Evolutionary conservation across 2,329 filamentous ascomycete species (phyloP).

Genomic region (Fusarium clavum): DNA sequence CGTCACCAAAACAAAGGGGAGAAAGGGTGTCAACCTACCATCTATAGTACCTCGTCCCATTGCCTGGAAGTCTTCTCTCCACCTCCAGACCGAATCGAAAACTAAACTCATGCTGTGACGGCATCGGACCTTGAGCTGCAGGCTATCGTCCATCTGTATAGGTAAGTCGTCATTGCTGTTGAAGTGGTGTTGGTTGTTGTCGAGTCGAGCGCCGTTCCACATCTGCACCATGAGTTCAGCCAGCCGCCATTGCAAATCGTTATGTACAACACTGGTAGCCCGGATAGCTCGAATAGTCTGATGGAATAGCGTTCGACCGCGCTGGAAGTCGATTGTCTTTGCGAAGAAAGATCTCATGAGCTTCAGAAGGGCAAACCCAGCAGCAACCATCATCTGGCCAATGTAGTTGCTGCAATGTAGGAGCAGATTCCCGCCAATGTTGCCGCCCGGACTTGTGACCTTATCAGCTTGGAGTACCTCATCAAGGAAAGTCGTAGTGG

Average conservation of each 20-base stretch:
- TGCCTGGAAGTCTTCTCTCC: conserved; percentile 82
- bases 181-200: conserved; percentile 60
- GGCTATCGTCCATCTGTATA: conserved; percentile 72
- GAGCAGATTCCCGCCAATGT: conserved; percentile 65
- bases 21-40: conserved; percentile 62
- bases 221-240: conserved; percentile 90
- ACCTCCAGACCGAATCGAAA: conserved; percentile 87
- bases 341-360: conserved; percentile 82
- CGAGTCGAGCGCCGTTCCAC: conserved; percentile 77
- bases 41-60: conserved; percentile 77
- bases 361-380: conserved; percentile 81
- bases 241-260: conserved; percentile 82
- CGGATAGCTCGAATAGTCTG: conserved; percentile 77
- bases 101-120: conserved; percentile 87
- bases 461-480: conserved; percentile 68
- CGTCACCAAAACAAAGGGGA: conserved; percentile 24
- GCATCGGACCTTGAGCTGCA: conserved; percentile 85
- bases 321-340: conserved; percentile 75
- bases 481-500: conserved; percentile 76
- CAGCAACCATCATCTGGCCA: conserved; percentile 87
- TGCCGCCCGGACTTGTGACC: conserved; percentile 57
- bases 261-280: conserved; percentile 78
- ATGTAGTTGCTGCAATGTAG: conserved; percentile 80
- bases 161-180: conserved; percentile 62
- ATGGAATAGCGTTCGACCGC: conserved; percentile 76